Base-by-base conservation (phyloP, 192 early-diverging fungal species). In the Entophlyctis luteolus region DNA sequence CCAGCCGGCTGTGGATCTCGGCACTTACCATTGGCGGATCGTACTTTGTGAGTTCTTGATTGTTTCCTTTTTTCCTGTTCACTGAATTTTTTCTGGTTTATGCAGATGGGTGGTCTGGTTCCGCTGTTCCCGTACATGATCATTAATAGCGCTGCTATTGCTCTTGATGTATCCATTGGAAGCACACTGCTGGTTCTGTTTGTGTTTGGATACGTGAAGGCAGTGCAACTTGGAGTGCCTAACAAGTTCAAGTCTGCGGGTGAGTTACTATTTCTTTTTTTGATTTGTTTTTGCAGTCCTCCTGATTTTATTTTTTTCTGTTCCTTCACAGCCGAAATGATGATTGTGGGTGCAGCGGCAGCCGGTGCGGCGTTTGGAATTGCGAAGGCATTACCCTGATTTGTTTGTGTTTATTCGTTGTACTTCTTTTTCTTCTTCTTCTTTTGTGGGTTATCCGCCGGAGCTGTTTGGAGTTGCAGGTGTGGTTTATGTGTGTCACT, bases 201-300 rank as follows among this genome's bases (percentile, higher is more conserved):
- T 53, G 45, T 87, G 14, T 88, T 88, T 71, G 87, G 87, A 2
- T 84, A 77, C 55, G 56, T 81, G 36, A 88, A 88, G 58, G 73
- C 77, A 2, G 34, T 66, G 5, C 69, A 81, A 0, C 55, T 87
- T 0, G 81, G 83, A 22, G 59, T 62, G 4, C 16, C 25, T 25
- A 56, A 34, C n/a, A 56, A 56, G 2, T 10, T 69, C 1, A 10
- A 27, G 46, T 69, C 67, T 0, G 67, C 67, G 18, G 4, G 36
- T 69, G 48, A 66, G 63, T 65, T n/a, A n/a, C n/a, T n/a, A n/a
- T n/a, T n/a, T n/a, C n/a, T n/a, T n/a, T n/a, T n/a, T n/a, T n/a
- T n/a, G 53, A 16, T 12, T 45, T 45, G 42, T 45, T 45, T 45
- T 45, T n/a, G n/a, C n/a, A n/a, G n/a, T n/a, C n/a, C n/a, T n/a